Conservation (phyloP, 1,284 basidiomycete species). For the Neolentinus lepideus region DNA sequence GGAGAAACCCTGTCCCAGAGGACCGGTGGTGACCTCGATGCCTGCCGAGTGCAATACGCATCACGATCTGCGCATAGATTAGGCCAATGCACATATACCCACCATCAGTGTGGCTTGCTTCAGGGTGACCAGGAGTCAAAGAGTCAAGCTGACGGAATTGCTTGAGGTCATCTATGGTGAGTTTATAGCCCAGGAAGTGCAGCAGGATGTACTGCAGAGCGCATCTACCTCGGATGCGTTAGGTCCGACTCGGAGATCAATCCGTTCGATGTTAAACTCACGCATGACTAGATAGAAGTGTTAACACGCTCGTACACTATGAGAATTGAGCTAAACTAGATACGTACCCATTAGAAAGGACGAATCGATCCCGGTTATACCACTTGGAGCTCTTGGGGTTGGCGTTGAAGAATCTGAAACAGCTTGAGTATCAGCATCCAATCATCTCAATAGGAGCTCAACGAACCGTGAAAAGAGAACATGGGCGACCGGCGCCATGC, state of each 20-base stretch:
- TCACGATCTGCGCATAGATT: not conserved
- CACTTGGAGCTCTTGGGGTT: constrained; percentile 88
- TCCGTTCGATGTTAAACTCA: constrained; percentile 27
- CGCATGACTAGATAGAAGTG: constrained; percentile 75
- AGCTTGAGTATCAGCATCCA: not conserved
- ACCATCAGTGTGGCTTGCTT: constrained; percentile 84
- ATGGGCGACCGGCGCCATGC: constrained; percentile 87
- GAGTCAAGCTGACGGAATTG: constrained; percentile 83
- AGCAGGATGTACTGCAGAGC: constrained; percentile 81
- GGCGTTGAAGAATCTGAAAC: constrained; percentile 68
- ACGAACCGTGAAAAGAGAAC: constrained; percentile 74
- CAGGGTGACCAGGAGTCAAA: constrained; percentile 89
- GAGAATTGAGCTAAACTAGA: constrained; percentile 1
- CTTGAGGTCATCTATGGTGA: constrained; percentile 82
- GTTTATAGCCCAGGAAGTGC: constrained; percentile 80
- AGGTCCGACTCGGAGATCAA: not conserved
- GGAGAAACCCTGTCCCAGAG: constrained; percentile 90
- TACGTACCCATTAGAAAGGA: constrained; percentile 75
- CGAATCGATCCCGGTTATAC: constrained; percentile 89
- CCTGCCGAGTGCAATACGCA: constrained; percentile 26
- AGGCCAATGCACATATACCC: constrained; percentile 9
- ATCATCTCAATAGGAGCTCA: not conserved
- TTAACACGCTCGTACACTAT: constrained; percentile 10
- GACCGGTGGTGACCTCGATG: constrained; percentile 94
- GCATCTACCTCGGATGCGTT: constrained; percentile 43